Base-by-base conservation (phyloP, 2,329 filamentous ascomycete genomes). In the Aspergillus thermomutatus region DNA sequence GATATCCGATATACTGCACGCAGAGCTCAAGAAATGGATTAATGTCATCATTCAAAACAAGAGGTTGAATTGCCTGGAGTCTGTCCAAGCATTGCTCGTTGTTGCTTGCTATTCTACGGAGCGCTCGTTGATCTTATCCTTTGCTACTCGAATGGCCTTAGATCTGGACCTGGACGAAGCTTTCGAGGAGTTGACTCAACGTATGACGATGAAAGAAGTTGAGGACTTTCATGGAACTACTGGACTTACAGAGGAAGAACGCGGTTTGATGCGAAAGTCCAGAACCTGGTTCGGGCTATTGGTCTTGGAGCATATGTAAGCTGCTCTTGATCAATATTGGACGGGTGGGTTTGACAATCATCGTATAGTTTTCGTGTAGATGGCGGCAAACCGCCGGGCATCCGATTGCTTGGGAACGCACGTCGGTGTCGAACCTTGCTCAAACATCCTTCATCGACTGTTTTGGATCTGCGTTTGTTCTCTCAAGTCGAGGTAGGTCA, bases 71-170 rank as follows among this genome's bases (percentile, higher is more conserved):
- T 73, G 70, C 7, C 53, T 83, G 0, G 82, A 84, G 56, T 79
- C 78, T 0, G 67, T 84, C 0, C 82, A 84, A 55, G 80, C 82
- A 3, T 69, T 84, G 6, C 66, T 83, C 0, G 70, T 83, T 1
- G 74, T 80, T 50, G 80, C 81, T 0, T 81, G 79, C 54, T 84
- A 83, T 58, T 79, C 78, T 0, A 74, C 82, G 3, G 81, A 83
- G 52, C 74, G 81, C 0, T 81, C 79, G 7, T 63, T 83, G 0
- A 68, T 84, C 0, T 69, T 81, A 2, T 79, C 80, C 0, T 75
- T 82, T 46, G 81, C 82, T 1, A 74, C 79, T 3, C 72, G 79
- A 40, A 80, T 83, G 72, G 80, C 81, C 0, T 67, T 82, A 1
- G 78, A 82, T 41, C 61, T 82, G 4, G 73, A 75, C 1, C 64